These are phyloP conservation scores for Leccinum pallidistipes DNA, from an alignment of 1,284 basidiomycete genomes.

Conservation along the genomic window DNA sequence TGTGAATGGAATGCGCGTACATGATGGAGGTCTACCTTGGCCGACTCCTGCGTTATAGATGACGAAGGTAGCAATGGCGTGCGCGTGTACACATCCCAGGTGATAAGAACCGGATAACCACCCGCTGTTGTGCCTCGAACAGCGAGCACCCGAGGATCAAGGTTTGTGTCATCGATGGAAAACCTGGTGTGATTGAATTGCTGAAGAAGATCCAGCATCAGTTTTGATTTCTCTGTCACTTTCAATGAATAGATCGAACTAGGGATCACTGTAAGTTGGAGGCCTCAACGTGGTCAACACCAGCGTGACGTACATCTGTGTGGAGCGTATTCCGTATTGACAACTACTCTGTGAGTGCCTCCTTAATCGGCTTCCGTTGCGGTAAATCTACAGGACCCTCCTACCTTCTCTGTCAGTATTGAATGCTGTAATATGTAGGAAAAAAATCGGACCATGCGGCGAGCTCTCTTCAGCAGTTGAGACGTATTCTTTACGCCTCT, in stretches of 20 bases:
- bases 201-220: slow-evolving; percentile 11
- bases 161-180: slow-evolving; percentile 1
- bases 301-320: slow-evolving; percentile 5
- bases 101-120: not conserved
- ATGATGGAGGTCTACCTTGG: slow-evolving; percentile 2
- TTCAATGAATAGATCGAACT: slow-evolving; percentile 19
- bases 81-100: slow-evolving; percentile 14
- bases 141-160: slow-evolving; percentile 19
- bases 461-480: no score
- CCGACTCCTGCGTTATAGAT: not conserved
- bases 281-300: not conserved
- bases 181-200: slow-evolving; percentile 4
- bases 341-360: no score
- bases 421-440: no score
- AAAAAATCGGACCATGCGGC: no score
- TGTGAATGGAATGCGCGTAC: not conserved
- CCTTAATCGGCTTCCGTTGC: no score
- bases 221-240: not conserved
- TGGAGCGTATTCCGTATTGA: no score
- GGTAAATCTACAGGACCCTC: no score
- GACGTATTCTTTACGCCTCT: no score
- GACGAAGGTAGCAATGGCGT: slow-evolving; percentile 5
- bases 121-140: not conserved
- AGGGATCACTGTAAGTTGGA: not conserved
- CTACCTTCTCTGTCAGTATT: no score